Evolutionary conservation across 225 moss, liverwort and hornwort genomes (phyloP).

Genomic region (Ulota crispa): DNA sequence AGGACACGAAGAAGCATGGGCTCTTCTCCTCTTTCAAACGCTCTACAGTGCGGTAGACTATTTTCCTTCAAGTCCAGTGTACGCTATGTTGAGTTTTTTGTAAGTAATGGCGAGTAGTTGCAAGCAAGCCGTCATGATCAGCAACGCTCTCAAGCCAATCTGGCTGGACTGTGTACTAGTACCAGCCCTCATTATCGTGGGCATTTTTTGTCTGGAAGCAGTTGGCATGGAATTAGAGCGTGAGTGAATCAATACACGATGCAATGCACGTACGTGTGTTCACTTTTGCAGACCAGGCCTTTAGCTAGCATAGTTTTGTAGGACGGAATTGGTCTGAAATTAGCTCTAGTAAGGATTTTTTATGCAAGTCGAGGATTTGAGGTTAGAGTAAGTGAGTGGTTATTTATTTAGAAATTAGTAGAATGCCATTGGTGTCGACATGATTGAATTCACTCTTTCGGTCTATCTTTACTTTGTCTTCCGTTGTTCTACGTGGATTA

Average conservation of each 20-base stretch:
- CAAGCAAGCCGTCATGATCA: conserved; percentile 2
- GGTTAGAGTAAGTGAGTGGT: not conserved
- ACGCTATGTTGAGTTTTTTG: not conserved
- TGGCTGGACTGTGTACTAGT: conserved; percentile 7
- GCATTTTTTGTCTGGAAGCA: not conserved
- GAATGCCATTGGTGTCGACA: not conserved
- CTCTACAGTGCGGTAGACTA: conserved; percentile 30
- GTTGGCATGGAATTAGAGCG: conserved; percentile 7
- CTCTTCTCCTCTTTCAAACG: conserved; percentile 54
- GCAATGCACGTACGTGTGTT: no score
- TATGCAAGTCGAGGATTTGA: conserved; percentile 4
- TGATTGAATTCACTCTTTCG: not conserved
- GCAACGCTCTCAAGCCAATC: conserved; percentile 9
- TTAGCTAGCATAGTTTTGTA: conserved; percentile 11
- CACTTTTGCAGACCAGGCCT: conserved; percentile 15
- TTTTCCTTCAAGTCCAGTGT: conserved; percentile 1
- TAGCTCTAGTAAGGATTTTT: conserved; percentile 21
- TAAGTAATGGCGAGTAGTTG: not conserved
- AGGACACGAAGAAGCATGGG: conserved; percentile 42
- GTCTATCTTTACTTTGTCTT: not conserved
- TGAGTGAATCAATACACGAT: not conserved
- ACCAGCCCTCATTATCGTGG: not conserved
- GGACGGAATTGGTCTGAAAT: conserved; percentile 2
- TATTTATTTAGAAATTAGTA: not conserved
- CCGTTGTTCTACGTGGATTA: not conserved